These are phyloP conservation scores for Yarrowia hollandica DNA, from an alignment of 805 yeast genomes.

Conservation along the genomic window DNA sequence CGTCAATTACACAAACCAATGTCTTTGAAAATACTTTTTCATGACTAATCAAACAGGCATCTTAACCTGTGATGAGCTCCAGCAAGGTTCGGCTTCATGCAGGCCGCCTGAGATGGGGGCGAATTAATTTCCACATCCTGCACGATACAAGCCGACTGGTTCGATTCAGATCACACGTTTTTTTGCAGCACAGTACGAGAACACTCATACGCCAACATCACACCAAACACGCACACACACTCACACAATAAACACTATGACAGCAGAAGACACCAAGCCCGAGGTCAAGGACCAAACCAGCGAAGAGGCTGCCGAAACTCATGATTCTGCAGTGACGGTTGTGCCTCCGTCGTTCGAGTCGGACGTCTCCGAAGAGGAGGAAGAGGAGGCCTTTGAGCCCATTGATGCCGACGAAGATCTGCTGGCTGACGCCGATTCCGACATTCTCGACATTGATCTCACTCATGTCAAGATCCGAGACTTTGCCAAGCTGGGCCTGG, in stretches of 20 bases:
- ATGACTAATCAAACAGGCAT: background rate
- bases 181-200: too few species aligned
- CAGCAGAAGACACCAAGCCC: constrained; percentile 5
- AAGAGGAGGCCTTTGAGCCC: constrained; percentile 39
- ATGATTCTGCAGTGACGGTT: background rate
- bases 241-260: background rate
- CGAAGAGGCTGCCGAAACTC: background rate
- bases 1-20: too few species aligned
- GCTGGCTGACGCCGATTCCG: constrained; percentile 49
- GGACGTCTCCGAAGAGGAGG: constrained; percentile 21
- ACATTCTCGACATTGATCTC: constrained; percentile 55
- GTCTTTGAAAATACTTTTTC: too few species aligned
- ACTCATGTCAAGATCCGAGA: constrained; percentile 57
- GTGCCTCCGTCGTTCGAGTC: constrained; percentile 6
- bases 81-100: constrained; percentile 11
- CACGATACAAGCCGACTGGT: background rate
- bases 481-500: constrained; percentile 51
- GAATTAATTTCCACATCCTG: constrained; percentile 2
- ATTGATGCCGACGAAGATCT: constrained; percentile 62
- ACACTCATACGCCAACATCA: background rate
- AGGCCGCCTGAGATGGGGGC: constrained; percentile 14
- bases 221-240: too few species aligned
- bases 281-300: background rate
- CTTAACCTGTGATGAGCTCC: constrained; percentile 14
- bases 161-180: too few species aligned